Evolutionary conservation across 169 alveolate species (phyloP), one percentile per base, ranked within the genome.

Genomic region (Besnoitia besnoiti): DNA sequence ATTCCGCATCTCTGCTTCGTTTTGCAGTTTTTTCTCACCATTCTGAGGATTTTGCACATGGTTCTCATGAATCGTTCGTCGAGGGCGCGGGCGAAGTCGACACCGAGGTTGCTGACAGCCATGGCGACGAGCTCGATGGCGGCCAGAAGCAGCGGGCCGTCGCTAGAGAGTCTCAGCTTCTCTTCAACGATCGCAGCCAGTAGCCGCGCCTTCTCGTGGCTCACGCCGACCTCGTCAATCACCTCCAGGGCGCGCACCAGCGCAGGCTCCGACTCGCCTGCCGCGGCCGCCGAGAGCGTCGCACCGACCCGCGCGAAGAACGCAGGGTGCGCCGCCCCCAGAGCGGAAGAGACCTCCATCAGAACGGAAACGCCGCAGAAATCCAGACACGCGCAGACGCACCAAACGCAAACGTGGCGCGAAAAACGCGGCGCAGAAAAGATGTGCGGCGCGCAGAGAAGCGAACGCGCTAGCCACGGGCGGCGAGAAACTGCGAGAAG

Each of bases 51-150:
- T n/a, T 35, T 35, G 2, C 42, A 30, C 47, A 67, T 33, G 42
- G 80, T 35, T 67, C 19, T 67, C 47, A 67, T 67, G 80, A 19
- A 67, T 5, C 44, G 19, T 5, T 30, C 44, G 80, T 67, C 80
- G 80, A 67, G 80, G 21, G 44, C 19, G 39, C 80, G 42, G 39
- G 80, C 80, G 44, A 67, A 67, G 80, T 67, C 80, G 46, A 67
- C 80, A 0, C 80, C 80, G 42, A 67, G 80, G 42, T 67, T 67
- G 42, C 80, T n/a, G 80, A 67, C 80, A 16, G 42, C 47, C 80
- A 67, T 67, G 46, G 80, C 80, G 39, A 67, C 44, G n/a, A 67
- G 42, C 10, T 67, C 80, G 80, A 67, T 35, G 46, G 44, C 80
- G 21, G 80, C 80, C 24, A 67, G 80, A 21, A 67, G 14, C 12